Evolutionary conservation across 2,329 filamentous ascomycete species (phyloP).

Genomic region (Cyanodermella asteris): DNA sequence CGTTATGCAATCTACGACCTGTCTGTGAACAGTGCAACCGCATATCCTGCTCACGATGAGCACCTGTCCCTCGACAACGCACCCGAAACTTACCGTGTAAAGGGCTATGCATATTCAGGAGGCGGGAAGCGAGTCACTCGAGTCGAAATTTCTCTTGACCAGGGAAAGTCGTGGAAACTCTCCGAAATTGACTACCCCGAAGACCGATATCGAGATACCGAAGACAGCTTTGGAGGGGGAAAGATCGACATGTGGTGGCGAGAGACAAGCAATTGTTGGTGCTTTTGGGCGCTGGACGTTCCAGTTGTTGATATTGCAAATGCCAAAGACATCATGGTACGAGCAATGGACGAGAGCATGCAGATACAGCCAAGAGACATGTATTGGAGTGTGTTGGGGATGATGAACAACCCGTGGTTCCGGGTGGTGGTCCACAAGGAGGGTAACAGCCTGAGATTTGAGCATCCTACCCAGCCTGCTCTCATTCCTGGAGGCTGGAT

Average conservation of each 20-base stretch:
- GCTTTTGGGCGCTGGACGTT: constrained; percentile 65
- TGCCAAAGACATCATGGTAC: constrained; percentile 54
- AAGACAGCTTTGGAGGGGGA: constrained; percentile 48
- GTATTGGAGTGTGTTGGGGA: constrained; percentile 88
- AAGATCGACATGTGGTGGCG: constrained; percentile 61
- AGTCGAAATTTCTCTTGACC: constrained; percentile 65
- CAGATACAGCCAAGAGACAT: constrained; percentile 74
- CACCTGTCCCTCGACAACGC: constrained; percentile 28
- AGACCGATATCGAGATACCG: constrained; percentile 52
- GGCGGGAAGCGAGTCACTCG: constrained; percentile 67
- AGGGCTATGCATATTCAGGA: constrained; percentile 74
- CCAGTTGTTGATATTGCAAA: constrained; percentile 36
- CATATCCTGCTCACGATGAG: constrained; percentile 61
- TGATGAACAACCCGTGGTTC: constrained; percentile 98
- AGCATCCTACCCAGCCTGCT: constrained; percentile 70
- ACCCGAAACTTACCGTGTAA: constrained; percentile 37
- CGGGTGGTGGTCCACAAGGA: constrained; percentile 56
- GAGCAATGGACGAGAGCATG: constrained; percentile 80
- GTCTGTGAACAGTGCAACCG: constrained; percentile 65
- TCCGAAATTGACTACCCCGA: constrained; percentile 65
- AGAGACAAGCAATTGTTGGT: constrained; percentile 75
- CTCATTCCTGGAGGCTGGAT: constrained; percentile 73
- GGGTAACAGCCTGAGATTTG: constrained; percentile 44
- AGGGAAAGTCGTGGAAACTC: constrained; percentile 58
- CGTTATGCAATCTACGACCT: constrained; percentile 85